Evolutionary conservation across 306 rosid species (phyloP).

Genomic region (Medicago arabica): DNA sequence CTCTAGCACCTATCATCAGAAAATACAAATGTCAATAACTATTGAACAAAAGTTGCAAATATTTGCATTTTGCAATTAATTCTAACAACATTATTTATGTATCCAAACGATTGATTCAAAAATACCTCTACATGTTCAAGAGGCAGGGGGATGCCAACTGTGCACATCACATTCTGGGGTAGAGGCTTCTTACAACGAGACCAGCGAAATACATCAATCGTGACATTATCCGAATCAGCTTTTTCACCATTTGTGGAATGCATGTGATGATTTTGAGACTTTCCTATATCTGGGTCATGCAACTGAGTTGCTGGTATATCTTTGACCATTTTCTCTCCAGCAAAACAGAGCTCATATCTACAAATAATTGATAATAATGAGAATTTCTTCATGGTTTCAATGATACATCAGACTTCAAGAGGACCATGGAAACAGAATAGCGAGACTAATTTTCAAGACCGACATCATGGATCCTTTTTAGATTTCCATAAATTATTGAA

Average conservation of each 20-base stretch:
- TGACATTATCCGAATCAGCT: constrained; percentile 60
- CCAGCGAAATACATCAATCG: constrained; percentile 89
- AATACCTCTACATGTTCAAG: constrained; percentile 85
- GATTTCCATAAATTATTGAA: not conserved
- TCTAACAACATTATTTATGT: not conserved
- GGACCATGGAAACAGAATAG: constrained; percentile 21
- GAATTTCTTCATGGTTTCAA: constrained; percentile 27
- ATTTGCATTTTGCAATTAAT: constrained; percentile 31
- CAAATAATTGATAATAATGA: constrained; percentile 31
- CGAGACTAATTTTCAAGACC: not conserved
- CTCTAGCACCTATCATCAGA: constrained; percentile 69
- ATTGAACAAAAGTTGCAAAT: not conserved
- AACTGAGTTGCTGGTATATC: constrained; percentile 54
- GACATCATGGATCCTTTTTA: constrained; percentile 16
- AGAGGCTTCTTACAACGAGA: constrained; percentile 88
- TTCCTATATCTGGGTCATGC: constrained; percentile 66
- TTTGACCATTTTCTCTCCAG: constrained; percentile 81
- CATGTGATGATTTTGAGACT: constrained; percentile 67
- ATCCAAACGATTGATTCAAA: not conserved
- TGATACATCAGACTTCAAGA: constrained; percentile 21
- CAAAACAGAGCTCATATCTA: constrained; percentile 92
- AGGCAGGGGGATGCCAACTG: constrained; percentile 87
- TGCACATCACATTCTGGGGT: constrained; percentile 81
- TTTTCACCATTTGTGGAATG: constrained; percentile 75
- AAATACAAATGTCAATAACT: constrained; percentile 30